Evolutionary conservation across 169 alveolate species (phyloP).

Genomic region (Condylostoma magnum): DNA sequence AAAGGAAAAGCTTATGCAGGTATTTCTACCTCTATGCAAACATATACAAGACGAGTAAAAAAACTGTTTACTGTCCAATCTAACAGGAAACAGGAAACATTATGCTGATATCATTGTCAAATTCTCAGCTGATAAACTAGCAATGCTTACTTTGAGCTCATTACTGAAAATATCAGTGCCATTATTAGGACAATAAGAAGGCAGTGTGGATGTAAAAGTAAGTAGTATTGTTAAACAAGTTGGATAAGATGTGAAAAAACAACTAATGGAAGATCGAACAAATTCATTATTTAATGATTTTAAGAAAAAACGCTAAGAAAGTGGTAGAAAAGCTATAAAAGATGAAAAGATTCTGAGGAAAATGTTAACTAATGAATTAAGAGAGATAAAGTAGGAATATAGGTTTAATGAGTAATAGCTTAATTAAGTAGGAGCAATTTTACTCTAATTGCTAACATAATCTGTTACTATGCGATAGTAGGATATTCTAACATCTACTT

Average conservation of each 20-base stretch:
- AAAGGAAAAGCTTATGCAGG: constrained; percentile 48
- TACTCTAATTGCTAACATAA: neutral
- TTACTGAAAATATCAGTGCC: neutral
- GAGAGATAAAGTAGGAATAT: neutral
- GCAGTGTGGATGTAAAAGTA: neutral
- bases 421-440: neutral
- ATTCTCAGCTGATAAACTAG: constrained; percentile 30
- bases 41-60: constrained; percentile 52
- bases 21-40: constrained; percentile 50
- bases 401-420: neutral
- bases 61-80: constrained; percentile 31
- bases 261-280: constrained; percentile 4
- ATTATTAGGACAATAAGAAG: neutral
- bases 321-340: neutral
- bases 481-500: too few relatives aligned
- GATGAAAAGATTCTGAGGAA: neutral
- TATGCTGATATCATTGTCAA: constrained; percentile 24
- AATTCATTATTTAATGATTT: neutral
- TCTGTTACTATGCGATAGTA: neutral
- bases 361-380: neutral
- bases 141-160: constrained; percentile 11
- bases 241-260: neutral
- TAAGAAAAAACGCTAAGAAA: neutral
- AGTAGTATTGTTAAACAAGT: neutral
- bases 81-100: constrained; percentile 35